Evolutionary conservation across 2,329 filamentous ascomycete species (phyloP).

Genomic region (Corynespora cassiicola): DNA sequence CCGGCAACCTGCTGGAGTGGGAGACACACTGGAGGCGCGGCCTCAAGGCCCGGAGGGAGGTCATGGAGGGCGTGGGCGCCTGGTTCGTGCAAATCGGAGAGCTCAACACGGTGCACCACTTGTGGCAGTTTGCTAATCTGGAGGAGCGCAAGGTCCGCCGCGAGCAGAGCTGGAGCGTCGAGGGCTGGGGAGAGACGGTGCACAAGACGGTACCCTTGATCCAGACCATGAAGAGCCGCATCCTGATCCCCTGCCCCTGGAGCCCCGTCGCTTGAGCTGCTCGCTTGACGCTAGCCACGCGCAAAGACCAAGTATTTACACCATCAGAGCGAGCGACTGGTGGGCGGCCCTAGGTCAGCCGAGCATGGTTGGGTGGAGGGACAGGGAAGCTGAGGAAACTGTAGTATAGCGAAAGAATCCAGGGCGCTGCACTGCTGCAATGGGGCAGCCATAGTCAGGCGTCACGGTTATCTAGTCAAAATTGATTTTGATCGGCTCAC

Average conservation of each 20-base stretch:
- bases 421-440: too few species aligned
- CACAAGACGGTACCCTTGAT: constrained; percentile 99
- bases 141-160: constrained; percentile 89
- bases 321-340: too few species aligned
- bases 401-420: too few species aligned
- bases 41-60: constrained; percentile 86
- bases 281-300: neutral
- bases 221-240: constrained; percentile 92
- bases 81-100: constrained; percentile 99
- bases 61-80: constrained; percentile 97
- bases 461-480: too few species aligned
- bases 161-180: constrained; percentile 93
- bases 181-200: constrained; percentile 96
- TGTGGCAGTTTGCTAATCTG: constrained; percentile 98
- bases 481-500: constrained; percentile 3
- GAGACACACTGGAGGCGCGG: constrained; percentile 97
- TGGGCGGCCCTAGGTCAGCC: too few species aligned
- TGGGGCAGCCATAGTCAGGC: too few species aligned
- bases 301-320: too few species aligned
- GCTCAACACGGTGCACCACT: constrained; percentile 94
- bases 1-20: constrained; percentile 96
- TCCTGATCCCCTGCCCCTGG: constrained; percentile 95
- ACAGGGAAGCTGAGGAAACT: too few species aligned
- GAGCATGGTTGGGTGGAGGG: too few species aligned
- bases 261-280: constrained; percentile 79